Evolutionary conservation across 2,329 filamentous ascomycete species (phyloP).

Genomic region (Nemania sp.): DNA sequence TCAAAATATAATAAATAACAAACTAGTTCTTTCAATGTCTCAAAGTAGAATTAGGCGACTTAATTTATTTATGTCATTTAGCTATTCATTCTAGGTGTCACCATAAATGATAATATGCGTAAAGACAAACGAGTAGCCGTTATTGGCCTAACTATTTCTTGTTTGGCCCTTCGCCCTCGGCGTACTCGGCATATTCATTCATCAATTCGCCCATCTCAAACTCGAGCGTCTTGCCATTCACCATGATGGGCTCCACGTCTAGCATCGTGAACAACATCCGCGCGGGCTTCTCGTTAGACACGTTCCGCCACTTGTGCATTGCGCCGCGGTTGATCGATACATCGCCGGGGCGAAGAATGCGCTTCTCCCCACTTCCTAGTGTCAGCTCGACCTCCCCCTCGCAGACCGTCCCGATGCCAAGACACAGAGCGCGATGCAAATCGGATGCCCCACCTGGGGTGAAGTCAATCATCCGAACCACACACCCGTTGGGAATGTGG

Average conservation of each 20-base stretch:
- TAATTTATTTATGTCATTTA: too few species aligned
- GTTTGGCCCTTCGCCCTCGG: slow-evolving; percentile 12
- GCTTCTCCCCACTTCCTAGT: slow-evolving; percentile 46
- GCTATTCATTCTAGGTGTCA: too few species aligned
- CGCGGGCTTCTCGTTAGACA: slow-evolving; percentile 53
- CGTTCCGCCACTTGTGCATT: slow-evolving; percentile 56
- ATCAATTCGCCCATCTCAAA: slow-evolving; percentile 43
- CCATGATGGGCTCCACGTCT: slow-evolving; percentile 39
- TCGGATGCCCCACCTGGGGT: slow-evolving; percentile 52
- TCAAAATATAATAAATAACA: too few species aligned
- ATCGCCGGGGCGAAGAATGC: slow-evolving; percentile 57
- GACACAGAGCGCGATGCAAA: slow-evolving; percentile 59
- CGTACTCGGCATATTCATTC: slow-evolving; percentile 43
- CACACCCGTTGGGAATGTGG: slow-evolving; percentile 51
- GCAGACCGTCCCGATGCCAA: slow-evolving; percentile 61
- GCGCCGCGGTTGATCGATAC: slow-evolving; percentile 60
- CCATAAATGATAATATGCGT: too few species aligned
- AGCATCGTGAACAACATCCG: slow-evolving; percentile 53
- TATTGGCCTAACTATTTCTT: neutral
- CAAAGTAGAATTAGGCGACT: too few species aligned
- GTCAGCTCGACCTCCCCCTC: slow-evolving; percentile 60
- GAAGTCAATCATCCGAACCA: slow-evolving; percentile 56
- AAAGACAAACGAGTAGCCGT: too few species aligned
- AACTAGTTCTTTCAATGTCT: too few species aligned
- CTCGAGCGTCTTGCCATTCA: slow-evolving; percentile 39